phyloP scores from a whole-genome alignment of 2,329 filamentous ascomycete genomes.

The Fusarium pseudoanthophilum region DNA sequence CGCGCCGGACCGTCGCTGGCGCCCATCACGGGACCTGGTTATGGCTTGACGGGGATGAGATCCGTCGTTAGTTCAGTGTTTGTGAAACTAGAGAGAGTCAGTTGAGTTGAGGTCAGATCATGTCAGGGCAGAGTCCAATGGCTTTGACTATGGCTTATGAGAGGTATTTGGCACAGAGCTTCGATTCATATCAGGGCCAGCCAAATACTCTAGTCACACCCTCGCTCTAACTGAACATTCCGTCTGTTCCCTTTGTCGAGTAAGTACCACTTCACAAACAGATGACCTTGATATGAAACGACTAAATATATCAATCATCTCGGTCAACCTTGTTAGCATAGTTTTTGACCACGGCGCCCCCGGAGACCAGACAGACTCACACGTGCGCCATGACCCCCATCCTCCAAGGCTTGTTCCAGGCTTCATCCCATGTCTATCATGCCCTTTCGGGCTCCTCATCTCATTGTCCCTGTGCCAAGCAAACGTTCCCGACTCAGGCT shows the following conservation, averaged over 20 bases:
- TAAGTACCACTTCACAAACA: neutral
- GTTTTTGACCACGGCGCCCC: conserved; percentile 7
- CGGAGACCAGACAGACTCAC: conserved; percentile 28
- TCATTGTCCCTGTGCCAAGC: conserved; percentile 18
- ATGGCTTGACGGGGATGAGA: conserved; percentile 30
- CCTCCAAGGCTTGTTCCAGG: neutral
- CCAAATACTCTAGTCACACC: neutral
- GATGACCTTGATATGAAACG: conserved; percentile 16
- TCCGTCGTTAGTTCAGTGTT: conserved; percentile 2
- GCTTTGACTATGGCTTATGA: neutral
- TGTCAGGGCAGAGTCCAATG: neutral
- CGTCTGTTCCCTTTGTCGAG: neutral
- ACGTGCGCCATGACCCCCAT: conserved; percentile 36
- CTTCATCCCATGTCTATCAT: conserved; percentile 29
- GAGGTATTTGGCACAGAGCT: neutral
- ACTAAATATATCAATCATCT: conserved; percentile 2
- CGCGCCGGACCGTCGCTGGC: conserved; percentile 39
- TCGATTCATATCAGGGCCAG: neutral
- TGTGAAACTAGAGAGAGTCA: conserved; percentile 19
- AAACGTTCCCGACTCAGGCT: conserved; percentile 32
- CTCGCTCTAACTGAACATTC: neutral
- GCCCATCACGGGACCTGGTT: conserved; percentile 33
- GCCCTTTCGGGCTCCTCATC: conserved; percentile 3
- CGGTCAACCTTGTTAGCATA: conserved; percentile 25
- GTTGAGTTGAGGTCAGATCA: neutral